A percentile compares a stretch with the other conserved stretches of the same genome.
These are phyloP conservation scores for Neurospora sublineolata DNA, from an alignment of 495 filamentous ascomycete species.

Conservation along the genomic window DNA sequence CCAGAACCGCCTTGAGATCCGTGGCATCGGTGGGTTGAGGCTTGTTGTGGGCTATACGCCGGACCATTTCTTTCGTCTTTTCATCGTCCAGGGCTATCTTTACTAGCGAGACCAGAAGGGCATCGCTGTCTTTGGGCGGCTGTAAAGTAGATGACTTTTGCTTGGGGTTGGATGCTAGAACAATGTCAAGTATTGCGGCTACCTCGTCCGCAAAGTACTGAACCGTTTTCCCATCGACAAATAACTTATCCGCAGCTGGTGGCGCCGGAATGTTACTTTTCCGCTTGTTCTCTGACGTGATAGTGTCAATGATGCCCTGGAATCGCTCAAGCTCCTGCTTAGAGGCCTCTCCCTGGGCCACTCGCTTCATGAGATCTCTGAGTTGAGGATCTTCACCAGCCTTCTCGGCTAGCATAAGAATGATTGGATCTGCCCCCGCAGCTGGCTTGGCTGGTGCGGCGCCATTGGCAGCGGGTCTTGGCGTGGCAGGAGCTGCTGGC, in stretches of 20 bases:
- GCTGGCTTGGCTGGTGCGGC: conserved; percentile 16
- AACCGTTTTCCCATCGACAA: conserved; percentile 33
- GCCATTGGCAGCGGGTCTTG: conserved; percentile 6
- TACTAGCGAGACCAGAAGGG: conserved; percentile 31
- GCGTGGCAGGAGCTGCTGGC: conserved; percentile 9
- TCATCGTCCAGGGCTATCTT: conserved; percentile 32
- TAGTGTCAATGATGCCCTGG: conserved; percentile 83
- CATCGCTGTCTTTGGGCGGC: conserved; percentile 30
- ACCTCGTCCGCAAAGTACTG: conserved; percentile 41
- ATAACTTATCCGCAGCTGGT: conserved; percentile 31
- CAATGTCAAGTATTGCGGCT: conserved; percentile 34
- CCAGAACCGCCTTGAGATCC: conserved; percentile 32
- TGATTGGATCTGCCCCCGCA: conserved; percentile 75
- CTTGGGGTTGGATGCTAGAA: conserved; percentile 32
- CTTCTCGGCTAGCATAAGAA: conserved; percentile 79
- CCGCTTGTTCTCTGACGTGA: conserved; percentile 48
- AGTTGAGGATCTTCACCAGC: conserved; percentile 77
- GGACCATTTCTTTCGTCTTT: conserved; percentile 26
- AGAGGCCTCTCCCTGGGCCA: conserved; percentile 76
- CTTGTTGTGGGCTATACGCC: conserved; percentile 29
- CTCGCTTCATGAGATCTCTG: conserved; percentile 93
- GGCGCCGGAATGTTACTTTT: conserved; percentile 26
- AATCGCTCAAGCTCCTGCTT: conserved; percentile 75
- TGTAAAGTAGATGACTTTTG: conserved; percentile 30
- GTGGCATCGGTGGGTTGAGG: conserved; percentile 31